Conservation (phyloP, 2,329 filamentous ascomycete genomes). For the Colletotrichum cordylinicola region DNA sequence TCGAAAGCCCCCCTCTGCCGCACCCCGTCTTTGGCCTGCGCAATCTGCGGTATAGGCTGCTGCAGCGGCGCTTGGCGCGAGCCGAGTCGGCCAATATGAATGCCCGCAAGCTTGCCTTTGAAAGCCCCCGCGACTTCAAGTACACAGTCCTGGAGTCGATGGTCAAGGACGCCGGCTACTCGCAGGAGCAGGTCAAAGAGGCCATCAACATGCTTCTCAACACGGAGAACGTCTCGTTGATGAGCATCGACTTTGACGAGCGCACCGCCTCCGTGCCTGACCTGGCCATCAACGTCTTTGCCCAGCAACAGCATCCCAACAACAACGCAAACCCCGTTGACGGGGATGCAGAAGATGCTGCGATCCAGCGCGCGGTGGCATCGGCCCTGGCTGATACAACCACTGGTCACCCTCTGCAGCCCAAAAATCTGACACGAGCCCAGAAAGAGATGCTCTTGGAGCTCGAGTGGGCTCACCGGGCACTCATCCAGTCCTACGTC, state of each 20-base stretch:
- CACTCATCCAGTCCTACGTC: conserved; percentile 72
- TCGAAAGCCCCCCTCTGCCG: conserved; percentile 44
- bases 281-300: neutral
- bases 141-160: conserved; percentile 39
- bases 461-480: conserved; percentile 71
- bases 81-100: conserved; percentile 20
- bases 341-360: conserved; percentile 2
- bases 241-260: conserved; percentile 38
- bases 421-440: conserved; percentile 60
- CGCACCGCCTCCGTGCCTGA: conserved; percentile 12
- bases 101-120: conserved; percentile 26
- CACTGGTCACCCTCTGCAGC: conserved; percentile 48
- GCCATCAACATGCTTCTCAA: conserved; percentile 39
- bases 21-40: conserved; percentile 39
- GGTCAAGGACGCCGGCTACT: conserved; percentile 41
- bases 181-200: conserved; percentile 32
- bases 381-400: conserved; percentile 15
- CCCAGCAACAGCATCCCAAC: neutral
- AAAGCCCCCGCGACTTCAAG: conserved; percentile 34
- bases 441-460: conserved; percentile 74
- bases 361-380: neutral
- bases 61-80: conserved; percentile 1
- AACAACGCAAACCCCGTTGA: conserved; percentile 21
- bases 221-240: conserved; percentile 36
- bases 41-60: conserved; percentile 12